Base-by-base conservation (phyloP, 257 asterid species). In the Pogostemon cablin region DNA sequence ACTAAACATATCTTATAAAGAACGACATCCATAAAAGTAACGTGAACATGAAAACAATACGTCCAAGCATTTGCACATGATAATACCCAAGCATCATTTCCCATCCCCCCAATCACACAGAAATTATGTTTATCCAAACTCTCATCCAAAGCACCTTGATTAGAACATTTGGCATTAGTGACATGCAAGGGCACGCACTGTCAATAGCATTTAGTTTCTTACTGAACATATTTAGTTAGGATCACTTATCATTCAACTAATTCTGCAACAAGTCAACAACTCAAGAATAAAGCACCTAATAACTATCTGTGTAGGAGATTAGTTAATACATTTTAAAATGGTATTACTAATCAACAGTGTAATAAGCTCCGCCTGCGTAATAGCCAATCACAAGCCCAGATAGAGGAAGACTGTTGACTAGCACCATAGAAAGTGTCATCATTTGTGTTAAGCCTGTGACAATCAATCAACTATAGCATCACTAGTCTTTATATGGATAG, bases 251-350 rank as follows among this genome's bases (percentile, higher is more conserved):
- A 40, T 40, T 49, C 64, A 57, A 5, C 20, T 48, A 61, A 47
- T 46, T 57, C 56, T 40, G 0, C 37, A 52, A 53, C 2, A 5
- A 68, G 50, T 52, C 63, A 75, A 62, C 2, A 5, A 68, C 58
- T 52, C 63, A 75, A 62, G n/a, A 38, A 10, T 46, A 44, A 65
- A 66, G 32, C 39, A 15, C 32, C 58, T 10, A 8, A n/a, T 7
- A 32, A 9, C 39, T 34, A 35, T 3, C 52, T 34, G 44, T 41
- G 44, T 25, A 25, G 32, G 53, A 10, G 48, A 61, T 37, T 46
- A 61, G 8, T 41, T 55, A 39, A 46, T 43, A 46, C 7, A 39
- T 10, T 12, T 44, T 52, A 37, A n/a, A 9, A 54, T 20, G 52
- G 9, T 57, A 35, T 55, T 37, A 56, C 17, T 6, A 9, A 4